These are phyloP conservation scores for Scutellaria barbata DNA, from an alignment of 257 asterid genomes.

Conservation along the genomic window DNA sequence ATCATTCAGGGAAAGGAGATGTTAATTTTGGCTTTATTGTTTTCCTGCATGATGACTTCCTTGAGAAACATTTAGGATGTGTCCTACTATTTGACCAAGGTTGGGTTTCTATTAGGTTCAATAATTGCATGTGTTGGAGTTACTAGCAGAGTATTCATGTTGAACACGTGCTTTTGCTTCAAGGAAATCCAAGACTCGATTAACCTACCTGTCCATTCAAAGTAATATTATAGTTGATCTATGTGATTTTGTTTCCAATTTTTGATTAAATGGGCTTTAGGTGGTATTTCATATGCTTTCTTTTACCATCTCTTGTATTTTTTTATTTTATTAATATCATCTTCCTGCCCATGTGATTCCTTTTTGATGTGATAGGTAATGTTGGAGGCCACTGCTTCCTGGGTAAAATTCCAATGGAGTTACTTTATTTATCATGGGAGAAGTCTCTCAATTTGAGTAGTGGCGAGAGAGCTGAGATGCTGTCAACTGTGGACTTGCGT, in stretches of 20 bases:
- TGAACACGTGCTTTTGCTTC: background rate
- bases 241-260: background rate
- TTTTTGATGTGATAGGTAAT: constrained; percentile 57
- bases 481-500: constrained; percentile 78
- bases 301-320: constrained; percentile 15
- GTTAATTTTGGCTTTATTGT: background rate
- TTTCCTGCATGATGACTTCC: constrained; percentile 18
- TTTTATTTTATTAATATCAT: constrained; percentile 15
- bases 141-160: background rate
- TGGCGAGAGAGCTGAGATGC: constrained; percentile 91
- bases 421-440: constrained; percentile 81
- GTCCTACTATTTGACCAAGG: background rate
- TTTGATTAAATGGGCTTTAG: background rate
- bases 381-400: constrained; percentile 74
- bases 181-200: background rate
- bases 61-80: background rate
- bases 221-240: background rate
- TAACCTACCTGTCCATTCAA: constrained; percentile 18
- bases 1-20: background rate
- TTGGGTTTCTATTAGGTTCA: constrained; percentile 13
- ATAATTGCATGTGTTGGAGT: constrained; percentile 1
- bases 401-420: constrained; percentile 89
- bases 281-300: constrained; percentile 29
- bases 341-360: constrained; percentile 34
- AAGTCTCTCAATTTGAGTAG: constrained; percentile 73